A percentile compares a stretch with the other conserved stretches of the same genome.
Evolutionary conservation across 495 filamentous ascomycete species (phyloP).

Genomic region (Lasiosphaeria miniovina): DNA sequence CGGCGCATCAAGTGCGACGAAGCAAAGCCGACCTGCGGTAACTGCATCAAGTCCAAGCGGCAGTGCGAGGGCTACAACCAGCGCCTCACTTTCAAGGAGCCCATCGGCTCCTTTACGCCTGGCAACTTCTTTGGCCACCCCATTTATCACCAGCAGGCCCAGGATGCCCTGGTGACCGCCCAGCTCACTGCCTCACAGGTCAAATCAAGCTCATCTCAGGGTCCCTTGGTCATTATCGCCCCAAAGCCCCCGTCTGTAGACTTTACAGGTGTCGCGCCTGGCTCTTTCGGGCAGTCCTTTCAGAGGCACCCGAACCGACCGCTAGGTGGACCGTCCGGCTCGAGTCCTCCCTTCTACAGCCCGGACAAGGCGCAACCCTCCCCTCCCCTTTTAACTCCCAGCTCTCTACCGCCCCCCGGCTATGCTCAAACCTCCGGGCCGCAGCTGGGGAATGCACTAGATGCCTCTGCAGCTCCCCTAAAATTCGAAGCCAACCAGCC

Average conservation of each 20-base stretch:
- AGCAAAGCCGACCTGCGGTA: slow-evolving; percentile 81
- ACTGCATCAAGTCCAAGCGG: slow-evolving; percentile 93
- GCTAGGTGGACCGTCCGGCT: slow-evolving; percentile 1
- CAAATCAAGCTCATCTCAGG: slow-evolving; percentile 23
- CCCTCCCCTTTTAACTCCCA: slow-evolving; percentile 11
- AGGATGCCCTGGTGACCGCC: slow-evolving; percentile 19
- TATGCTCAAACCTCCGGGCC: not conserved
- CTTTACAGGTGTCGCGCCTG: slow-evolving; percentile 24
- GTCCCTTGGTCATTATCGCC: slow-evolving; percentile 29
- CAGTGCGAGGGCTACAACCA: slow-evolving; percentile 94
- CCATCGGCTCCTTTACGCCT: slow-evolving; percentile 57
- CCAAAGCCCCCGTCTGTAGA: slow-evolving; percentile 36
- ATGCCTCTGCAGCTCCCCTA: not conserved
- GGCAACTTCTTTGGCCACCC: slow-evolving; percentile 25
- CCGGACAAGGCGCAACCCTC: slow-evolving; percentile 9
- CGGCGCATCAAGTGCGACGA: slow-evolving; percentile 97
- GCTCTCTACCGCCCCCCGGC: not conserved
- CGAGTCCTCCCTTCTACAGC: slow-evolving; percentile 15
- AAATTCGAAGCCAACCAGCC: not conserved
- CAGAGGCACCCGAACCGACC: slow-evolving; percentile 12
- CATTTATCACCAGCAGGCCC: slow-evolving; percentile 25
- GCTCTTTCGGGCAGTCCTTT: slow-evolving; percentile 17
- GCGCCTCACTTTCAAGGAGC: slow-evolving; percentile 88
- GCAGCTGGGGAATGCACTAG: not conserved
- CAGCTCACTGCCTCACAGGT: slow-evolving; percentile 25